Evolutionary conservation across 257 asterid species (phyloP).

Genomic region (Knoxia roxburghii): DNA sequence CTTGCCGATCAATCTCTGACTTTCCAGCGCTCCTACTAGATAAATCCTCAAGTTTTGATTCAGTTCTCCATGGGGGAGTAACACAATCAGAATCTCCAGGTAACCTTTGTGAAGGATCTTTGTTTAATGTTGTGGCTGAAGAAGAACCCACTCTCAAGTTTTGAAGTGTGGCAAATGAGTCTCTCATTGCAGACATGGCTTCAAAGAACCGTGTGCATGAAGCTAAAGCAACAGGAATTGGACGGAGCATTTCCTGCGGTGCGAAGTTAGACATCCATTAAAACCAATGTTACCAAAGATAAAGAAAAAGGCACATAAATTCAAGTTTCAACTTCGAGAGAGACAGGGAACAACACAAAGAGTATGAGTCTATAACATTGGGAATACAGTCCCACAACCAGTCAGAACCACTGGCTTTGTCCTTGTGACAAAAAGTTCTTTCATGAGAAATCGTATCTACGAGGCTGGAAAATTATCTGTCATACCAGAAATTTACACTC

Average conservation of each 20-base stretch:
- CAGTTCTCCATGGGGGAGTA: slow-evolving; percentile 82
- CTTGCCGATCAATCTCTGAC: background rate
- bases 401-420: background rate
- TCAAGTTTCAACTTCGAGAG: background rate
- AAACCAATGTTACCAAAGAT: background rate
- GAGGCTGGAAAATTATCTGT: background rate
- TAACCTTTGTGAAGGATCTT: slow-evolving; percentile 27
- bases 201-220: slow-evolving; percentile 95
- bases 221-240: slow-evolving; percentile 96
- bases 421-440: background rate
- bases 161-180: slow-evolving; percentile 81
- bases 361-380: background rate
- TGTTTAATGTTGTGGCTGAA: slow-evolving; percentile 15
- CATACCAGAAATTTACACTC: background rate
- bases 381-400: background rate
- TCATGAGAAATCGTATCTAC: background rate
- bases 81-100: slow-evolving; percentile 53
- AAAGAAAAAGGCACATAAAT: background rate
- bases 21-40: background rate
- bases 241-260: slow-evolving; percentile 87
- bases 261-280: background rate
- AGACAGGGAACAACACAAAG: background rate
- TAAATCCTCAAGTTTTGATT: slow-evolving; percentile 58
- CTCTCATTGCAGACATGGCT: slow-evolving; percentile 98
- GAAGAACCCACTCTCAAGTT: slow-evolving; percentile 69